Evolutionary conservation across 768 basidiomycete genomes (phyloP).

Genomic region (Atractiella rhizophila): DNA sequence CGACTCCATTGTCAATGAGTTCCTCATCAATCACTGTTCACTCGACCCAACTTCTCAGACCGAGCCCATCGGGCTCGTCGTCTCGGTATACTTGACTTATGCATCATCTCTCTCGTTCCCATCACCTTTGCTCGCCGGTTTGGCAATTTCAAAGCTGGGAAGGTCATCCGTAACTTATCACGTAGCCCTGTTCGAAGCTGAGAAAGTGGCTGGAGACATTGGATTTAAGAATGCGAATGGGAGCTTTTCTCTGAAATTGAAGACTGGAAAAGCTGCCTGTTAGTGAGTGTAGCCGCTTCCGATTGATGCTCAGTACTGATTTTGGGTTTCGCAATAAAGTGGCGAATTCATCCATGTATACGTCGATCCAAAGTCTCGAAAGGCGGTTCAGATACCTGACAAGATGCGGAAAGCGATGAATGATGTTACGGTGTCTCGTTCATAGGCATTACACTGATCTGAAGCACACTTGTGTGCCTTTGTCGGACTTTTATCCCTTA

Average conservation of each 20-base stretch:
- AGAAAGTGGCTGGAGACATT: constrained; percentile 24
- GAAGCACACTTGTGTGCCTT: too few relatives aligned
- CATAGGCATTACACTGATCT: too few relatives aligned
- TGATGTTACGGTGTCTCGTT: constrained; percentile 23
- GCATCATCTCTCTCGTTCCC: constrained; percentile 52
- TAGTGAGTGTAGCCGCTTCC: too few relatives aligned
- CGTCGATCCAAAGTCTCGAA: constrained; percentile 36
- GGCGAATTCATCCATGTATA: constrained; percentile 62
- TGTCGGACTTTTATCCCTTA: too few relatives aligned
- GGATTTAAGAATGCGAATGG: constrained; percentile 8
- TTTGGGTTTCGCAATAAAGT: too few relatives aligned
- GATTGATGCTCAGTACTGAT: too few relatives aligned
- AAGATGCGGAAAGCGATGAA: constrained; percentile 28
- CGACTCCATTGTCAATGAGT: constrained; percentile 57
- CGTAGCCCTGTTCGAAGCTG: constrained; percentile 43
- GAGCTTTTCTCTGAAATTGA: background rate
- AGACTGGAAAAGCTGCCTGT: constrained; percentile 19
- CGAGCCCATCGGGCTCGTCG: constrained; percentile 41
- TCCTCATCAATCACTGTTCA: constrained; percentile 41
- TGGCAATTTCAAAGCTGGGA: constrained; percentile 42
- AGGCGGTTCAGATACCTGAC: constrained; percentile 29
- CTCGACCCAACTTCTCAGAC: constrained; percentile 29
- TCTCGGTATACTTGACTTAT: constrained; percentile 52
- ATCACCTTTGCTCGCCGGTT: constrained; percentile 39
- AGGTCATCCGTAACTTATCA: constrained; percentile 56